Percentiles rank a stretch among this genome's conserved stretches.
phyloP scores from a whole-genome alignment of 2,329 filamentous ascomycete genomes.

The Pseudogymnoascus sp. region DNA sequence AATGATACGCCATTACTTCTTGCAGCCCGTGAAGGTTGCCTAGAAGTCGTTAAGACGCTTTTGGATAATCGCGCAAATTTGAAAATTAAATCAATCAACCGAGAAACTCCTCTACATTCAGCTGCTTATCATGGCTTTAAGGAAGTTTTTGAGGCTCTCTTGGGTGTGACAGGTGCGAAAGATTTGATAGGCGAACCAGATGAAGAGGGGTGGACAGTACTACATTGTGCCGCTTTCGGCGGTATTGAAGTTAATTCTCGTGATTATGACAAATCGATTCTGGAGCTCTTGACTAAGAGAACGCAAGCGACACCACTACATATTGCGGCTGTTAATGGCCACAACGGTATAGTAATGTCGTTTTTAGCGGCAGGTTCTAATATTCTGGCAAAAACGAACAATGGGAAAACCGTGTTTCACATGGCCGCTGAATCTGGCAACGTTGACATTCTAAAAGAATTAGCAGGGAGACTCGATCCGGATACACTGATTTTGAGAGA shows the following conservation, averaged over 20 bases:
- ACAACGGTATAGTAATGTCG: background rate
- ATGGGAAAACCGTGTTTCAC: background rate
- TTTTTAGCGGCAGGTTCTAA: background rate
- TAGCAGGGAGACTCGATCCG: background rate
- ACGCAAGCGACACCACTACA: background rate
- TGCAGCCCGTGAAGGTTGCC: background rate
- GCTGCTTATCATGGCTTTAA: background rate
- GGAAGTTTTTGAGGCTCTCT: background rate
- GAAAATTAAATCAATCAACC: background rate
- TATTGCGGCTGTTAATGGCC: background rate
- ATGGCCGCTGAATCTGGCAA: background rate
- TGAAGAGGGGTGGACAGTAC: background rate
- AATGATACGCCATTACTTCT: background rate
- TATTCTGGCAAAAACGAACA: background rate
- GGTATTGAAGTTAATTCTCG: background rate
- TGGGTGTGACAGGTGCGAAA: background rate
- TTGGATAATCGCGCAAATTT: background rate
- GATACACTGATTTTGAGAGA: background rate
- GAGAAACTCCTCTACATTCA: background rate
- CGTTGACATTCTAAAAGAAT: background rate
- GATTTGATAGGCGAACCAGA: background rate
- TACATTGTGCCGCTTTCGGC: background rate
- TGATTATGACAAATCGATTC: background rate
- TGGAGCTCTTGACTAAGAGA: background rate
- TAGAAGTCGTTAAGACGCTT: background rate